A percentile compares a stretch with the other conserved stretches of the same genome.
phyloP scores from a whole-genome alignment of 2,329 filamentous ascomycete genomes.

The Fusarium anguioides region DNA sequence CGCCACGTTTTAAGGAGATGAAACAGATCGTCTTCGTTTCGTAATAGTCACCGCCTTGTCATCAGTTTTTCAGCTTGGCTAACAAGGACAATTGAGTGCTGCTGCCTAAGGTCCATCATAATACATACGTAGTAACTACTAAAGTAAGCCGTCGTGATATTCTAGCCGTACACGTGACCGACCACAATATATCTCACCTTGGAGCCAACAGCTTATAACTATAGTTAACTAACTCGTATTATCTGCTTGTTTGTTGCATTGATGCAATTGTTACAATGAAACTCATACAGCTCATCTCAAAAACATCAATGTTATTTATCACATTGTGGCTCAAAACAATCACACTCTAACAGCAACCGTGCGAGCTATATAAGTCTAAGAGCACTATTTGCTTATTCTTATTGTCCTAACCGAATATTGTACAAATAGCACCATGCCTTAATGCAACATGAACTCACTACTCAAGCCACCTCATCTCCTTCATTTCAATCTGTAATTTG shows the following conservation, averaged over 20 bases:
- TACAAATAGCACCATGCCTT: background rate
- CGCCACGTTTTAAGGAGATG: constrained; percentile 10
- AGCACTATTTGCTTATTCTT: constrained; percentile 15
- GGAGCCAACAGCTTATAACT: background rate
- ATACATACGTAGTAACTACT: constrained; percentile 14
- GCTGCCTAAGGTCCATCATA: constrained; percentile 39
- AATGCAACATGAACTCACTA: constrained; percentile 1
- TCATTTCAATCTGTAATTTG: background rate
- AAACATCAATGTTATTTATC: background rate
- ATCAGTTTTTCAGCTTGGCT: constrained; percentile 38
- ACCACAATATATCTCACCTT: background rate
- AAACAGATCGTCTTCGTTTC: constrained; percentile 10
- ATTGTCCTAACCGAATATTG: background rate
- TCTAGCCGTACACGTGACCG: constrained; percentile 36
- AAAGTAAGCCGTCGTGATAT: constrained; percentile 38
- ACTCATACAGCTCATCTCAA: background rate
- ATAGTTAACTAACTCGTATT: background rate
- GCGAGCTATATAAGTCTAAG: background rate
- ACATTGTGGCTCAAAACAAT: background rate
- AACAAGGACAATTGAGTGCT: constrained; percentile 40
- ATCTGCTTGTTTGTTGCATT: background rate
- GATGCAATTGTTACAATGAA: background rate
- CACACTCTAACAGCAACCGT: background rate
- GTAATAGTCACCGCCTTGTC: constrained; percentile 23
- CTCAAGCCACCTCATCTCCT: constrained; percentile 35